Evolutionary conservation across 257 asterid genomes (phyloP), one percentile per base, ranked within the genome.

Genomic region (Jacaranda mimosifolia): DNA sequence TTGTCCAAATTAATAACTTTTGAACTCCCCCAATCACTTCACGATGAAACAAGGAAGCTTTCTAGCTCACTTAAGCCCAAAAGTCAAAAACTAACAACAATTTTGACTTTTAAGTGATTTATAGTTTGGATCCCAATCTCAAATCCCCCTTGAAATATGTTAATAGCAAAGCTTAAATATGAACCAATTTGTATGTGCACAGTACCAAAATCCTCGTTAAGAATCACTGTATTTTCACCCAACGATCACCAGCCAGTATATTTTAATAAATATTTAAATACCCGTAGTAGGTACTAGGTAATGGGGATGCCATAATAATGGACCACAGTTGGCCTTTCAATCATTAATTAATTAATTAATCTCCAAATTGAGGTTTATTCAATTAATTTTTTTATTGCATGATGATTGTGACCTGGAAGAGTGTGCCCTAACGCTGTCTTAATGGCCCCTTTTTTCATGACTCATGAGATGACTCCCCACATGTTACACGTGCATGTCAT

Each of bases 401-500:
- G 52, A 48, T 38, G 48, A 68, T 45, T 63, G 57, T 52, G 42
- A 68, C 21, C 2, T 45, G 71, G 52, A 66, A 7, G 42, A 51
- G 40, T 19, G 39, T 57, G 35, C 17, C 14, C 40, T 48, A 21
- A 45, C 57, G 66, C 46, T 36, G n/a, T 12, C 7, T 67, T 67
- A 45, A 67, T 17, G 62, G 7, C 6, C 57, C 4, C 6, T 3
- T 52, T 39, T 36, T 43, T 40, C 18, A 51, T 21, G 70, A 55
- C 32, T 40, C 18, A 51, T 21, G 70, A 55, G 66, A 64, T 11
- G 26, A 72, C 70, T 18, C 71, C 77, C 80, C 78, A 78, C 80
- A 62, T 78, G 77, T 70, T 74, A 77, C 86, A 87, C 89, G 87
- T 83, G 89, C 89, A 76, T 32, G 55, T 69, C 84, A 73, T 83